Base-by-base conservation (phyloP, 768 basidiomycete species). In the Leccinellum luteum region DNA sequence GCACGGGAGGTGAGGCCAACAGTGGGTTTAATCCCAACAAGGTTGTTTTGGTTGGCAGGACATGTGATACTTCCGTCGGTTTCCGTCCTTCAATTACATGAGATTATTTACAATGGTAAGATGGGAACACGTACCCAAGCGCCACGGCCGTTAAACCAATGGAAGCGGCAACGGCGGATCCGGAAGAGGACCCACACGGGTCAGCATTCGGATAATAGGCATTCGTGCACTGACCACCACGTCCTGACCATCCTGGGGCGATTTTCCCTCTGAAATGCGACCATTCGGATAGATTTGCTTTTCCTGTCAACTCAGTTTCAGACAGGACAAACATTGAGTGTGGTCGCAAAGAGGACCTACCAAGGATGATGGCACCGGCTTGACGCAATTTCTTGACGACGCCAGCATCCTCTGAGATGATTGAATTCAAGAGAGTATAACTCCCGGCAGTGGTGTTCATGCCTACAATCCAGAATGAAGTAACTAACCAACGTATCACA, bases 1-100 rank as follows among this genome's bases (percentile, higher is more conserved):
- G 82, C 80, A 14, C 83, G 75, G 5, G 83, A 85, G 3, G 82
- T 84, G 32, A 84, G 67, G 0, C 85, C 85, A 9, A 85, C 76
- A 3, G 81, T 85, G 0, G 85, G 82, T 61, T 84, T 85, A 48
- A 86, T 81, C 0, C 84, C 85, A 4, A 75, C 84, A 6, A 85
- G 45, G 59, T 85, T 85, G 52, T 85, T 85, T 19, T 76, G 67
- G 60, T 74, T 75, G 0, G 79, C 68, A 23, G 83, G 85, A 58
- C 78, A 83, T 5, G 75, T 79, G 25, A 84, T 83, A 53, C 82
- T 82, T 7, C 84, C 81, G 56, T 80, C 78, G 0, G 82, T 82
- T 55, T 83, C 81, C 3, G 80, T 75, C 10, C 68, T 69, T 30
- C 43, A 27, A 44, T 23, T 6, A 7, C 9, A 32, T 51, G 28